These are phyloP conservation scores for Camillea tinctor DNA, from an alignment of 2,329 filamentous ascomycete species.

Conservation along the genomic window DNA sequence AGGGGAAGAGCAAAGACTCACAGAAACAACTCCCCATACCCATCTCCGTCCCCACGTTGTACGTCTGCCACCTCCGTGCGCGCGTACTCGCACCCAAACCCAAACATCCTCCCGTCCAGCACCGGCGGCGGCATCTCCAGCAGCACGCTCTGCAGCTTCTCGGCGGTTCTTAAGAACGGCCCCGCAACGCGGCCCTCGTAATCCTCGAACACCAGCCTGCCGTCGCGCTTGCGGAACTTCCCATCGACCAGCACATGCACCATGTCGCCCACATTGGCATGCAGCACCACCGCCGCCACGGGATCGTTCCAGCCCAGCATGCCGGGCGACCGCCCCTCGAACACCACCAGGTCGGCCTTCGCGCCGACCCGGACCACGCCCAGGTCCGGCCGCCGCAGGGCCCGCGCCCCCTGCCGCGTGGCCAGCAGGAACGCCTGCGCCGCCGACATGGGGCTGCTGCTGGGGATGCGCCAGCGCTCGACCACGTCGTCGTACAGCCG, in stretches of 20 bases:
- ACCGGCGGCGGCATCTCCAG: conserved; percentile 25
- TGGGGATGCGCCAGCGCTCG: conserved; percentile 41
- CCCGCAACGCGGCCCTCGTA: conserved; percentile 29
- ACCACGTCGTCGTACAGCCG: conserved; percentile 39
- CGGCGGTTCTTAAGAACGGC: conserved; percentile 35
- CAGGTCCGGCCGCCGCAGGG: conserved; percentile 50
- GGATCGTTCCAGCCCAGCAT: conserved; percentile 56
- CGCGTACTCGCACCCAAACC: conserved; percentile 14
- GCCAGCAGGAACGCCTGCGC: conserved; percentile 56
- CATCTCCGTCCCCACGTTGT: conserved; percentile 16
- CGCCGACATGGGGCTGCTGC: conserved; percentile 50
- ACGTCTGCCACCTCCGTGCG: conserved; percentile 18
- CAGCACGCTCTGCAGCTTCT: conserved; percentile 30
- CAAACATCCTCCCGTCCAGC: conserved; percentile 27
- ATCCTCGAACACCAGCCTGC: conserved; percentile 30
- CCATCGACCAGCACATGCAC: conserved; percentile 51
- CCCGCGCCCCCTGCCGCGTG: conserved; percentile 51
- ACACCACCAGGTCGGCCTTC: conserved; percentile 55
- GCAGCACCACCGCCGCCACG: conserved; percentile 55
- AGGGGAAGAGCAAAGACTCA: background rate
- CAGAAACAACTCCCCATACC: conserved; percentile 27
- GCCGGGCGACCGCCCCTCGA: conserved; percentile 46
- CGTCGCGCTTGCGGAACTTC: conserved; percentile 45
- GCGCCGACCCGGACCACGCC: conserved; percentile 49
- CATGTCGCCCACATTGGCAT: conserved; percentile 53